Base-by-base conservation (phyloP, 768 basidiomycete species). In the Myochromella boudieri region DNA sequence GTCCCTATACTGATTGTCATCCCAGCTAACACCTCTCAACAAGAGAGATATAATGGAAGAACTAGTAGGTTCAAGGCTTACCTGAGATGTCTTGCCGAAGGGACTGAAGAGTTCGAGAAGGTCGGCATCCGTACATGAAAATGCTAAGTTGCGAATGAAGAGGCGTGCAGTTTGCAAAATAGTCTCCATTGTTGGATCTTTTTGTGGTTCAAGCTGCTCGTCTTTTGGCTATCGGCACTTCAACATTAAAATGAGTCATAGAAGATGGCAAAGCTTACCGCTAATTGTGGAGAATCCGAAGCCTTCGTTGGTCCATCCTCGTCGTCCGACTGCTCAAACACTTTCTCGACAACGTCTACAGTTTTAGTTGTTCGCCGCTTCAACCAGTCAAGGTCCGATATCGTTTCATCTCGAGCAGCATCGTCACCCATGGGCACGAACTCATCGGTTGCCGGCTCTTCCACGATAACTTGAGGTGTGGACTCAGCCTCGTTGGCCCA, bases 61-160 rank as follows among this genome's bases (percentile, higher is more conserved):
- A 24, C 34, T 22, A 28, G 43, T 33, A 24, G 36, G 18, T 12
- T 17, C 51, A 22, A 11, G 52, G 40, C 81, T 75, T 51, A 91
- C 92, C 85, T 94, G 87, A 32, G 76, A 75, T 26, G 97, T 61
- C 36, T 80, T 71, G 7, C 95, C 95, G 60, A 80, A 91, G 0
- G 77, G 70, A 3, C 65, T 61, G 63, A 94, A 93, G 2, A 84
- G 72, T 10, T 76, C 72, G 2, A 64, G 58, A 1, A 98, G 67
- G 40, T 97, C 93, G 2, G 71, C 64, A 14, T 87, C 78, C 6
- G 86, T 85, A 47, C 88, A 91, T 0, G 85, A 80, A 59, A 93
- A 98, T 0, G 93, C 76, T n/a, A 99, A 67, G 60, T 98, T 99
- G n/a, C 97, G 91, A 4, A 99, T 69, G 60, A 98, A 98, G 2